Evolutionary conservation across 768 basidiomycete species (phyloP).

Genomic region (Infundibulicybe gibba): DNA sequence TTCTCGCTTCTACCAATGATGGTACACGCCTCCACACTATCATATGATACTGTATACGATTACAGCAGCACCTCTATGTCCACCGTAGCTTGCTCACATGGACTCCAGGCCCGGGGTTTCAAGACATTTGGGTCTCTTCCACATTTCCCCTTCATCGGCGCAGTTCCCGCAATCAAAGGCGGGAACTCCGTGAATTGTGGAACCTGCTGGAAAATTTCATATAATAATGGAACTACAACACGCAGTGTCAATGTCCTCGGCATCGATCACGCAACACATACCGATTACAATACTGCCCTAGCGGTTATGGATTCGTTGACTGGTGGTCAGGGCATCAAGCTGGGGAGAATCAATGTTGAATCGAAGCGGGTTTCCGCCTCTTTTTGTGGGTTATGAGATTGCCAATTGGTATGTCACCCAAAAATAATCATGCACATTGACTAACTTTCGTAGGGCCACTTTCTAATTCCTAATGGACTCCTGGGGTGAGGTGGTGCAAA

Average conservation of each 20-base stretch:
- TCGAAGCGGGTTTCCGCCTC: slow-evolving; percentile 40
- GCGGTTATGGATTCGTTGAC: slow-evolving; percentile 54
- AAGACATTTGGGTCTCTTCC: slow-evolving; percentile 50
- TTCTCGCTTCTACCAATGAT: slow-evolving; percentile 13
- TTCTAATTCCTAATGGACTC: too few species aligned
- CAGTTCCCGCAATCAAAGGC: slow-evolving; percentile 43
- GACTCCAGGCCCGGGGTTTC: slow-evolving; percentile 43
- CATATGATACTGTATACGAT: slow-evolving; percentile 54
- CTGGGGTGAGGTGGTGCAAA: too few species aligned
- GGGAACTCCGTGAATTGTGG: slow-evolving; percentile 55
- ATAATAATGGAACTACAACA: slow-evolving; percentile 21
- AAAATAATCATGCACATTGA: too few species aligned
- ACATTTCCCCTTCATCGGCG: slow-evolving; percentile 58
- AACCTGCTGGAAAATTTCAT: slow-evolving; percentile 58
- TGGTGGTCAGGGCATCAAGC: slow-evolving; percentile 35
- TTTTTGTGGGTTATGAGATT: slow-evolving; percentile 48
- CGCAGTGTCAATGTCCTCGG: slow-evolving; percentile 45
- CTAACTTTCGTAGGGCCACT: too few species aligned
- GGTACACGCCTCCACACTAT: slow-evolving; percentile 19
- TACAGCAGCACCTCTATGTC: slow-evolving; percentile 30
- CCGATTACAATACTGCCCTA: slow-evolving; percentile 46
- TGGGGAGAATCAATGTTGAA: slow-evolving; percentile 46
- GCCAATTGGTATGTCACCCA: too few species aligned
- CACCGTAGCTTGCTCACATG: slow-evolving; percentile 45
- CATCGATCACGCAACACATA: slow-evolving; percentile 41